Evolutionary conservation across 2,329 filamentous ascomycete species (phyloP), one percentile per base, ranked within the genome.

Genomic region (Diaporthe capsici): DNA sequence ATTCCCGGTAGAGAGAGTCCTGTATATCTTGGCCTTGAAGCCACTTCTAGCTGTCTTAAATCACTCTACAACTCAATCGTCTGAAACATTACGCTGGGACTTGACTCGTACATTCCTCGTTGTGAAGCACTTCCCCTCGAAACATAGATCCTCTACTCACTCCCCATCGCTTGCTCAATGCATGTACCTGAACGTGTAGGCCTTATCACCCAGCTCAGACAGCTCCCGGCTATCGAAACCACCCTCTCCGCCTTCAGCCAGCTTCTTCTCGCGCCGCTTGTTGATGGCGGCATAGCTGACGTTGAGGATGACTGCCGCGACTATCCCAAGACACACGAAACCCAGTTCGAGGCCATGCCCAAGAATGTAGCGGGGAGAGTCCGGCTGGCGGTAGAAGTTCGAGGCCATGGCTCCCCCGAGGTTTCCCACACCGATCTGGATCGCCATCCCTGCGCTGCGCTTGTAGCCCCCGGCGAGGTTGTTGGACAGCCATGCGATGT

Each of bases 401-500:
- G 91, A 92, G 0, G 92, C 91, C 89, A 94, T 93, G 1, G 92
- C 92, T 2, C 88, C 88, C 15, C 87, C 88, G 3, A 90, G 82
- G 73, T 93, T 93, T 0, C 91, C 92, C 20, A 91, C 79, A 0
- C 89, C 90, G 68, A 93, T 92, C 57, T 92, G 90, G 17, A 93
- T 84, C 0, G 91, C 92, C 88, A 93, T 93, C 2, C 91, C 92
- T 0, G 88, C 89, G 12, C 88, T 88, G 7, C 92, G 87, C 83
- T 97, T 97, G 82, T 88, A 88, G 61, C 85, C 87, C 0, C 88
- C 87, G 73, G 96, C 92, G 15, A 94, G 88, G 76, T 97, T 97
- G 82, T 97, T 97, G 47, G 90, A 90, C 0, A 92, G 86, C 95
- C 95, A 97, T 0, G 93, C 88, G 70, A 97, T 93, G 0, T 93